Evolutionary conservation across 306 rosid species (phyloP).

Genomic region (Coriaria nepalensis): DNA sequence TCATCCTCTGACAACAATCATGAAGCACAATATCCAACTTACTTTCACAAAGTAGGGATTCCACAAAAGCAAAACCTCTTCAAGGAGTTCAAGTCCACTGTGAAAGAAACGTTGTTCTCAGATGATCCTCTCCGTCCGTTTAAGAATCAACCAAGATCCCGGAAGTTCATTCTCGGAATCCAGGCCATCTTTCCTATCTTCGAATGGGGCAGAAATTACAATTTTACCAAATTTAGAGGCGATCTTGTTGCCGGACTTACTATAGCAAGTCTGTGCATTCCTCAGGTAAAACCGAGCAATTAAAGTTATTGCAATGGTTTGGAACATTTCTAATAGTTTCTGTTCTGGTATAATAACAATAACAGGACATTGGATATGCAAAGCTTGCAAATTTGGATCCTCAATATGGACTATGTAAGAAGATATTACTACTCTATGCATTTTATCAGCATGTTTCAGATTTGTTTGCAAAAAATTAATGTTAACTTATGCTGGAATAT

Average conservation of each 20-base stretch:
- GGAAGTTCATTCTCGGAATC: conserved; percentile 8
- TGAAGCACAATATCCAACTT: no score
- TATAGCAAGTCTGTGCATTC: conserved; percentile 29
- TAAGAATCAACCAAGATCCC: conserved; percentile 10
- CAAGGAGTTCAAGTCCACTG: conserved; percentile 9
- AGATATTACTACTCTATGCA: not conserved
- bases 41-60: conserved; percentile 19
- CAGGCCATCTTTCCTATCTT: conserved; percentile 21
- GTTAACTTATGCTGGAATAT: not conserved
- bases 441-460: not conserved
- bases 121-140: conserved; percentile 28
- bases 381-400: conserved; percentile 23
- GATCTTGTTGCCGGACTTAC: conserved; percentile 24
- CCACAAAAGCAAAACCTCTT: conserved; percentile 23
- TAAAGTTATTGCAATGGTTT: not conserved
- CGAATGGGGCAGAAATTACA: conserved; percentile 18
- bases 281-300: conserved; percentile 16
- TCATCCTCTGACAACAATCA: no score
- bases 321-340: not conserved
- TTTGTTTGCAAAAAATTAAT: not conserved
- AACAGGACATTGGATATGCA: conserved; percentile 29
- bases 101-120: conserved; percentile 21
- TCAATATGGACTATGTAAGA: conserved; percentile 22
- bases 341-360: not conserved
- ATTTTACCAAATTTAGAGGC: conserved; percentile 15